phyloP scores from a whole-genome alignment of 1,139 yeast species.

The Magnusiomyces tetraspermus region DNA sequence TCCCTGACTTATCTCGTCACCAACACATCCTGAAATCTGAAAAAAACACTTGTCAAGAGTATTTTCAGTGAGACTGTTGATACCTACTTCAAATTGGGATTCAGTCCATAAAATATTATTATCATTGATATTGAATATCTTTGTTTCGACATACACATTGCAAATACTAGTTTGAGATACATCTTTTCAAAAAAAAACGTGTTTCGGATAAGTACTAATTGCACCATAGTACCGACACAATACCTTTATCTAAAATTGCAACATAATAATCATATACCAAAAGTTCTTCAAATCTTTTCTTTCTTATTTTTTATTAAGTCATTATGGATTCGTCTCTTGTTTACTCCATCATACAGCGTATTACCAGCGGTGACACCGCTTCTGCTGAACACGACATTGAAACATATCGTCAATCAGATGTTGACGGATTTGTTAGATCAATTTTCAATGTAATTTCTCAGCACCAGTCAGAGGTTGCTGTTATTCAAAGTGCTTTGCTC shows the following conservation, averaged over 20 bases:
- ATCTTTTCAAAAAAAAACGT: too few species aligned
- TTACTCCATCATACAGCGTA: constrained; percentile 10
- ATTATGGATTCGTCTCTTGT: constrained; percentile 10
- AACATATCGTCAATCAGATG: constrained; percentile 7
- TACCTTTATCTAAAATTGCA: background rate
- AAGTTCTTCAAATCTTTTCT: background rate
- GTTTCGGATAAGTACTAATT: too few species aligned
- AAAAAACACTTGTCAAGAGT: too few species aligned
- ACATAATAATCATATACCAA: too few species aligned
- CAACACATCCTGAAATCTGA: too few species aligned
- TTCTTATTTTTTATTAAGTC: background rate
- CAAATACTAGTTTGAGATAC: too few species aligned
- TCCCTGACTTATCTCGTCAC: too few species aligned
- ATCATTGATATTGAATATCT: too few species aligned
- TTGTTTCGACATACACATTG: too few species aligned
- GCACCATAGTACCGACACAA: background rate
- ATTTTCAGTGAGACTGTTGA: too few species aligned
- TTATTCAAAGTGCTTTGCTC: constrained; percentile 53
- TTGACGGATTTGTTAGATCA: constrained; percentile 9
- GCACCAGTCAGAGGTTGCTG: constrained; percentile 23
- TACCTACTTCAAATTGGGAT: too few species aligned
- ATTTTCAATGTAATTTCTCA: constrained; percentile 7
- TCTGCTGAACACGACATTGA: constrained; percentile 12
- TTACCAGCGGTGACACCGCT: constrained; percentile 13
- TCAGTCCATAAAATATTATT: too few species aligned